Evolutionary conservation across 192 early-diverging fungal species (phyloP).

Genomic region (Rhizophlyctis rosea): DNA sequence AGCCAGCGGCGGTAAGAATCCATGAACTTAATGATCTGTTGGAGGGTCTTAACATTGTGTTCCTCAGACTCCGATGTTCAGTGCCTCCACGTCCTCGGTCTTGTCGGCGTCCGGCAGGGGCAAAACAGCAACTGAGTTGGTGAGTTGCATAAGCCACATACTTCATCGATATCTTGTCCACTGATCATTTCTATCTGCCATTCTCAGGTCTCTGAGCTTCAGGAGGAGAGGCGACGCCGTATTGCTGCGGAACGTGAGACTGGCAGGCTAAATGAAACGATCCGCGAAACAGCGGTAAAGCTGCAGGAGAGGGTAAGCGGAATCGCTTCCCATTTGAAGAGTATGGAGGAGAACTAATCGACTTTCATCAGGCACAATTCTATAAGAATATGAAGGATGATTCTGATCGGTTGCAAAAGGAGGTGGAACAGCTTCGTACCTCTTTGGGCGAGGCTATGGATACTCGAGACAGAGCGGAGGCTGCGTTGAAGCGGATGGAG

Average conservation of each 20-base stretch:
- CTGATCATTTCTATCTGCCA: too few relatives aligned
- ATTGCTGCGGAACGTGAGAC: conserved; percentile 17
- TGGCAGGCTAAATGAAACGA: background rate
- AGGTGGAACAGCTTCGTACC: conserved; percentile 19
- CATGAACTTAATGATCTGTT: too few relatives aligned
- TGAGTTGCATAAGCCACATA: too few relatives aligned
- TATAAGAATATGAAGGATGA: conserved; percentile 11
- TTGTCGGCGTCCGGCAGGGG: background rate
- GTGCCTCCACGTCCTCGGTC: too few relatives aligned
- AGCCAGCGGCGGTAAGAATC: too few relatives aligned
- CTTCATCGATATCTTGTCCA: too few relatives aligned
- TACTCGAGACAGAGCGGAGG: background rate
- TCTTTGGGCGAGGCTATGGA: background rate
- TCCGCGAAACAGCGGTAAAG: background rate
- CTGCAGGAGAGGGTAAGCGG: background rate
- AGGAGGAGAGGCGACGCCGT: conserved; percentile 22
- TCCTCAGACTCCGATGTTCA: too few relatives aligned
- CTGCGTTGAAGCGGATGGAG: conserved; percentile 4
- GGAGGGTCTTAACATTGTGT: too few relatives aligned
- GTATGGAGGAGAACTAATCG: background rate
- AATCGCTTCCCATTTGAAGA: conserved; percentile 7
- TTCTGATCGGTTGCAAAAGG: conserved; percentile 13
- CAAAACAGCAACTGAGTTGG: background rate
- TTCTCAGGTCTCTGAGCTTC: background rate
- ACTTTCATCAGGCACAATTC: background rate